Conservation (phyloP, 208 protist genomes). For the Porcisia hertigi region DNA sequence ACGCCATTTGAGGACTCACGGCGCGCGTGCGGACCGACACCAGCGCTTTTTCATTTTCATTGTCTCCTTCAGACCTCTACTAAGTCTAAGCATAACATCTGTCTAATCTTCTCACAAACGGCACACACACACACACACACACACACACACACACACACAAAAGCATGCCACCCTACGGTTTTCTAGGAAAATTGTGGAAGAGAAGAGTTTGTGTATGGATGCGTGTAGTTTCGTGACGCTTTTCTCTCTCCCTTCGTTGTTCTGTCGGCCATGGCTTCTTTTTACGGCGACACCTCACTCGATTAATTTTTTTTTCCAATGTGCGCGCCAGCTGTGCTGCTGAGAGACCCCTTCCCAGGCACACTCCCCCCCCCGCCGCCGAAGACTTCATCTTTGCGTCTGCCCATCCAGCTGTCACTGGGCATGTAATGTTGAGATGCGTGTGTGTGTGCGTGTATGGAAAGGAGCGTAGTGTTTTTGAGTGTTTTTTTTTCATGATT, state of each 20-base stretch:
- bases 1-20: not conserved
- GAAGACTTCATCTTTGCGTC: not conserved
- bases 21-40: not conserved
- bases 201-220: not conserved
- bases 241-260: constrained; percentile 2
- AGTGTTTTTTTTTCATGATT: not conserved
- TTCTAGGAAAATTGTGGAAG: not conserved
- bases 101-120: too few species aligned
- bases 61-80: not conserved
- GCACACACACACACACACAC: too few species aligned
- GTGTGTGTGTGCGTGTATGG: not conserved
- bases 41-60: not conserved
- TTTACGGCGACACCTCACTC: too few species aligned
- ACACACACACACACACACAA: not conserved
- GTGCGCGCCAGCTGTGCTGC: not conserved
- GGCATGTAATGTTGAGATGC: not conserved
- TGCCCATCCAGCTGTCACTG: too few species aligned
- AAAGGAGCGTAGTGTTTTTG: not conserved
- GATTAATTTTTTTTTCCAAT: not conserved
- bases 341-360: not conserved
- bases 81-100: constrained; percentile 5
- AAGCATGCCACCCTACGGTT: not conserved
- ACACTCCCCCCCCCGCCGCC: not conserved
- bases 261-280: too few species aligned
- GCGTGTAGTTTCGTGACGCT: not conserved